Base-by-base conservation (phyloP, 805 yeast genomes). In the Cyberlindnera galapagoensis region DNA sequence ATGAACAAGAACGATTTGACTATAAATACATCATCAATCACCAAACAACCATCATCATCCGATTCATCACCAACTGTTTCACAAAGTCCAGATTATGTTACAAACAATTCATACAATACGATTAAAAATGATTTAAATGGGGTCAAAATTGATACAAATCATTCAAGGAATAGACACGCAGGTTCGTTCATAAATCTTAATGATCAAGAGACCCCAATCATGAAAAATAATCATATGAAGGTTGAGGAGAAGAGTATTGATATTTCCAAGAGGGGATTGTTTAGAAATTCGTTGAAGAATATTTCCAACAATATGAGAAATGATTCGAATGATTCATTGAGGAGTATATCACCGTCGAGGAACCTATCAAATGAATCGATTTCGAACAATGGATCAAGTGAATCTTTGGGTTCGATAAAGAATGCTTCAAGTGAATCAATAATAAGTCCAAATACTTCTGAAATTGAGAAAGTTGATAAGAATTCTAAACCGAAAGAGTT, bases 151-250 rank as follows among this genome's bases (percentile, higher is more conserved):
- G 42, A 37, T 21, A 47, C 52, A 7, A 59, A 59, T 33, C 65
- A 60, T 34, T 46, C 63, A 4, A 52, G 62, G 34, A 58, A 59
- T 35, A 54, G 64, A 37, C 65, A 61, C 33, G 43, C 49, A 10
- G 53, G 53, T 3, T 46, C 49, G 8, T 26, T 39, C 28, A 52
- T 44, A 19, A 39, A 30, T 28, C 28, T 36, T 26, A 40, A 39
- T 30, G 26, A 35, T n/a, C 16, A 24, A 11, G 11, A 18, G 21
- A 21, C 15, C 32, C 14, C 33, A 26, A 20, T 19, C 37, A 9
- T 24, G 17, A 34, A 40, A 21, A 34, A 35, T 11, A 29, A 34
- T n/a, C n/a, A n/a, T n/a, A n/a, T n/a, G n/a, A 26, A 31, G 13
- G 24, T 12, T 10, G 9, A 23, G 16, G n/a, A n/a, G n/a, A n/a